Conservation (phyloP, 2,329 filamentous ascomycete species). For the Apiospora saccharicola region DNA sequence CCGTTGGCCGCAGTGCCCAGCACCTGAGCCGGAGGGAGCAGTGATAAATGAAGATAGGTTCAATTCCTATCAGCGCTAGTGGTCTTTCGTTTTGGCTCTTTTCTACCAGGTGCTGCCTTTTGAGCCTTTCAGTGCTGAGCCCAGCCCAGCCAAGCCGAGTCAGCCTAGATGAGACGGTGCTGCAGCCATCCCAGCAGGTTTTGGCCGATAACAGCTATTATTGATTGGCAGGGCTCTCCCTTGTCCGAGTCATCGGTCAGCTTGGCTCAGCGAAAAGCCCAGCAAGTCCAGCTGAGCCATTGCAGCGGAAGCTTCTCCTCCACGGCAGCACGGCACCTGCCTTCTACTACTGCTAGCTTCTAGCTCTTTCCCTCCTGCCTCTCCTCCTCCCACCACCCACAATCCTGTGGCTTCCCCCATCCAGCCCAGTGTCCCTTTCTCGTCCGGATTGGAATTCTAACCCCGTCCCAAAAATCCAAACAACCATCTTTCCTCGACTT, state of each 20-base stretch:
- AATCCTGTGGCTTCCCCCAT: background rate
- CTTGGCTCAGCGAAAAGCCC: slow-evolving; percentile 15
- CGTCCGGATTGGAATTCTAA: background rate
- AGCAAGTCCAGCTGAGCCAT: slow-evolving; percentile 7
- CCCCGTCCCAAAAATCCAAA: slow-evolving; percentile 4
- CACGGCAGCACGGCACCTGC: background rate
- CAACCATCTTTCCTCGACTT: background rate
- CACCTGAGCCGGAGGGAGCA: no score
- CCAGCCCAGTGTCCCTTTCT: slow-evolving; percentile 5
- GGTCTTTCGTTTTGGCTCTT: no score
- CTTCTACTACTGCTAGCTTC: background rate
- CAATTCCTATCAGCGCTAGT: no score
- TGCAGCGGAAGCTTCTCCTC: background rate
- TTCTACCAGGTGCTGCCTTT: no score
- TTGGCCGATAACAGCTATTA: background rate
- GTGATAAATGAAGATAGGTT: no score
- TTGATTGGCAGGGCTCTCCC: slow-evolving; percentile 16
- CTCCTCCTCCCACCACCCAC: background rate
- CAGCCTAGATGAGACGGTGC: slow-evolving; percentile 17
- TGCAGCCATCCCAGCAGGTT: slow-evolving; percentile 18
- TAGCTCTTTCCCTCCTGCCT: background rate
- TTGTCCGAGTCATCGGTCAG: slow-evolving; percentile 27
- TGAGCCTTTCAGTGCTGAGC: background rate
- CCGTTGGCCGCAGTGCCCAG: background rate
- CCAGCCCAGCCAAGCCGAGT: slow-evolving; percentile 2